Base-by-base conservation (phyloP, 768 basidiomycete species). In the Suillus subalutaceus region DNA sequence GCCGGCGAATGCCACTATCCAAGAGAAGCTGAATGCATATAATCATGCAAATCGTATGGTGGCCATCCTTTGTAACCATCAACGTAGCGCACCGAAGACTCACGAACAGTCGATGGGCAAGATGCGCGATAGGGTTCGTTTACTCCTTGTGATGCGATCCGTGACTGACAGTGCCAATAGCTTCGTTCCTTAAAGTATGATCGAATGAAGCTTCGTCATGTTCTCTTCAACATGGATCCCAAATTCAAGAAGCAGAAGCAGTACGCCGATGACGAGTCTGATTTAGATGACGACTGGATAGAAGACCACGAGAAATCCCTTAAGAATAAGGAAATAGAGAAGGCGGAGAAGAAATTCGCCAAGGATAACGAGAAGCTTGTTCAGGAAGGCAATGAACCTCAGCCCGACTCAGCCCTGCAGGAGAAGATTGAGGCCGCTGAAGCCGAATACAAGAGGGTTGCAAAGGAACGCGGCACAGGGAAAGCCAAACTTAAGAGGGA, bases 21-120 rank as follows among this genome's bases (percentile, higher is more conserved):
- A 96, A 72, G 97, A 99, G 82, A 98, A 97, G 81, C 83, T 99
- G 58, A 94, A 97, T 64, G 93, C 94, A 23, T 99, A 99, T 80
- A 98, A 99, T 72, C 91, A 93, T 58, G 97, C 97, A 12, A 99
- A 99, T 79, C 92, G 97, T 53, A 86, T 91, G 85, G 97, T 99
- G 18, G 97, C 97, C 67, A 94, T 99, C 67, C 83, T 99, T 44
- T 99, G 97, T 84, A 99, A 99, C 85, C 97, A 99, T 92, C 96
- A 99, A 78, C 87, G 95, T 78, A 90, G 88, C 65, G 95, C 91
- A 1, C 91, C 94, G 52, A 99, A 98, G 81, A 92, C 90, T 6
- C 96, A 97, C 72, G 93, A 92, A 41, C 91, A 92, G 67, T 92
- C 92, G 9, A 97, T 99, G 94, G 90, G 91, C 72, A 98, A 94